Percentiles rank a stretch among this genome's conserved stretches.
These are phyloP conservation scores for Trapa bicornis DNA, from an alignment of 345 rosid species.

Conservation along the genomic window DNA sequence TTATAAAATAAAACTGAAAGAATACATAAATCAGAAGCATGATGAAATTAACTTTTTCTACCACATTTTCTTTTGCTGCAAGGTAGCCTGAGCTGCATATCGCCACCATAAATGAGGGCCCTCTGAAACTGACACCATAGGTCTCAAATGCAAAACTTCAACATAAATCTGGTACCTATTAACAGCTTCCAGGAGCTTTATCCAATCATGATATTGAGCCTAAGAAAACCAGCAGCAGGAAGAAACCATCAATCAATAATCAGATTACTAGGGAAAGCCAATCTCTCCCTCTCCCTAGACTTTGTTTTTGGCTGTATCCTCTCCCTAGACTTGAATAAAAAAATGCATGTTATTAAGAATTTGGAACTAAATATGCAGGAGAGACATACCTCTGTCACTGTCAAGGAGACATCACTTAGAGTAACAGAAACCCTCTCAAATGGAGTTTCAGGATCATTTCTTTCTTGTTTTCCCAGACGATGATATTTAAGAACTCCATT, in stretches of 20 bases:
- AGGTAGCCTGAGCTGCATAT: constrained; percentile 75
- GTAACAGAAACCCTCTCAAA: constrained; percentile 84
- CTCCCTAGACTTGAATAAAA: not conserved
- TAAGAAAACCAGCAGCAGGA: constrained; percentile 20
- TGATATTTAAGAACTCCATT: constrained; percentile 89
- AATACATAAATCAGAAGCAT: not conserved
- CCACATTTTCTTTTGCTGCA: constrained; percentile 84
- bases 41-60: constrained; percentile 14
- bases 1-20: not conserved
- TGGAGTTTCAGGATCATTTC: constrained; percentile 81
- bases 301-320: not conserved
- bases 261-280: not conserved
- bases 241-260: not conserved
- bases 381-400: constrained; percentile 60
- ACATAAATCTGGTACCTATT: constrained; percentile 70
- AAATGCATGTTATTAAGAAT: not conserved
- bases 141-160: constrained; percentile 89
- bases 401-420: constrained; percentile 70
- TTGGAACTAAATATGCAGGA: constrained; percentile 4
- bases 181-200: constrained; percentile 80
- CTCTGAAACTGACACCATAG: constrained; percentile 57
- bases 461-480: constrained; percentile 91
- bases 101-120: constrained; percentile 77
- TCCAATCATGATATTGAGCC: constrained; percentile 97
- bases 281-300: not conserved